Evolutionary conservation across 1,284 basidiomycete species (phyloP).

Genomic region (Moesziomyces globuligerus): DNA sequence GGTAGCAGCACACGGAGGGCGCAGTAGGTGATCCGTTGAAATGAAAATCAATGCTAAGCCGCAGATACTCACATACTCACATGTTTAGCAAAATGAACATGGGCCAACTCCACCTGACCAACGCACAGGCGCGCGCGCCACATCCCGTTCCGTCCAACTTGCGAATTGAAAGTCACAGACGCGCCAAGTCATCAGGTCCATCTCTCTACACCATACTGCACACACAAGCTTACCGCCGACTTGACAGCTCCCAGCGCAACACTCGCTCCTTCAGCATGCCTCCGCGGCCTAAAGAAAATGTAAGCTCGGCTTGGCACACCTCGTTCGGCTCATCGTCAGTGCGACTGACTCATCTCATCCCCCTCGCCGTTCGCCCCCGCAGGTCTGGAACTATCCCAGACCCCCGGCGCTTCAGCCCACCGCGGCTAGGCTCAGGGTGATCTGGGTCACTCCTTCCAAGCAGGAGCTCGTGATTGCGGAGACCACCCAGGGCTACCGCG

Average conservation of each 20-base stretch:
- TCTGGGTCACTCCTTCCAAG: constrained; percentile 54
- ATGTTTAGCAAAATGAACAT: background rate
- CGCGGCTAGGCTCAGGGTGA: constrained; percentile 51
- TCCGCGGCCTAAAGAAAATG: constrained; percentile 50
- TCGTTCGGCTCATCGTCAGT: background rate
- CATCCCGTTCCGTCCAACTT: background rate
- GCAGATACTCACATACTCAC: background rate
- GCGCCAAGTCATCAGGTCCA: no score
- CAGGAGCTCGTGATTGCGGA: constrained; percentile 60
- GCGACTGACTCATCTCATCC: background rate
- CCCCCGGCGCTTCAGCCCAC: constrained; percentile 60
- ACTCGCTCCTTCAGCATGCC: constrained; percentile 21
- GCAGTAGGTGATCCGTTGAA: no score
- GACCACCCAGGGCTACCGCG: constrained; percentile 59
- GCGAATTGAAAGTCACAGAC: no score
- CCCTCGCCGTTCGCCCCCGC: background rate
- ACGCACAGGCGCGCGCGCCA: background rate
- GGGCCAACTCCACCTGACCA: no score
- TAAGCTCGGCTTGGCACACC: constrained; percentile 5
- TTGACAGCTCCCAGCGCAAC: background rate
- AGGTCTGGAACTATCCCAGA: constrained; percentile 64
- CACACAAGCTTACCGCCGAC: no score
- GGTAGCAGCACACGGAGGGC: no score
- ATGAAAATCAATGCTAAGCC: background rate
- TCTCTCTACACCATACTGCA: no score